Percentiles rank a stretch among this genome's conserved stretches.
These are phyloP conservation scores for Alternaria gansuensis DNA, from an alignment of 2,329 filamentous ascomycete genomes.

Conservation along the genomic window DNA sequence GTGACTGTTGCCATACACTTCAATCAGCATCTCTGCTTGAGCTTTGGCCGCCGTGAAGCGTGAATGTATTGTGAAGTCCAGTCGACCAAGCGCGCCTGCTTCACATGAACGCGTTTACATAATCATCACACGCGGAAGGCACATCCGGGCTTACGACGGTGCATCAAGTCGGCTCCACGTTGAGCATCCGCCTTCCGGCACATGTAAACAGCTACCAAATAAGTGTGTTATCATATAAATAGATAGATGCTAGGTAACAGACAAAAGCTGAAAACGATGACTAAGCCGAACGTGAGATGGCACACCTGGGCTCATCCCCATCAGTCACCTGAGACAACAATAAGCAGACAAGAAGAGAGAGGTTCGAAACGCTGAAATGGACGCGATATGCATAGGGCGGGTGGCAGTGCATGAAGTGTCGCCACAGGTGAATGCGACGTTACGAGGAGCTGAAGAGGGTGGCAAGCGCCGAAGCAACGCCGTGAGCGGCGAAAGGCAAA, in stretches of 20 bases:
- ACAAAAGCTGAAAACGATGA: neutral
- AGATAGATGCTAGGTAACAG: neutral
- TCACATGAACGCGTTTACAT: neutral
- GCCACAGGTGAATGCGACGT: conserved; percentile 1
- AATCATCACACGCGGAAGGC: neutral
- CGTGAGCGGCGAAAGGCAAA: conserved; percentile 10
- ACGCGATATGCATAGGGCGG: neutral
- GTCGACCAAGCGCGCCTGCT: neutral
- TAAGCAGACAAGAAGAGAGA: conserved; percentile 2
- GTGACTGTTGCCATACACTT: neutral
- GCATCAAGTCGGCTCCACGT: neutral
- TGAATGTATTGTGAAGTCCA: neutral
- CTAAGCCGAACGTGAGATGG: neutral
- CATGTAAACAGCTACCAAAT: neutral
- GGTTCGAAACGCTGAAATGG: neutral
- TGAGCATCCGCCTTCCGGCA: neutral
- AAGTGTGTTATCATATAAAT: conserved; percentile 1
- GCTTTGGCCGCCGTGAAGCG: neutral
- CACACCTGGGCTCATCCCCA: conserved; percentile 2
- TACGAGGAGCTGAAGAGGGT: conserved; percentile 3
- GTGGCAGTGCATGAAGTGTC: conserved; percentile 3
- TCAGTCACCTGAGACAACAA: conserved; percentile 25
- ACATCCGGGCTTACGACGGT: neutral
- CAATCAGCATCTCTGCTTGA: neutral
- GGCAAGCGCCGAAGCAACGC: conserved; percentile 4